Evolutionary conservation across 2,329 filamentous ascomycete genomes (phyloP), one percentile per base, ranked within the genome.

Genomic region (Ophiocordyceps camponoti-leonardi): DNA sequence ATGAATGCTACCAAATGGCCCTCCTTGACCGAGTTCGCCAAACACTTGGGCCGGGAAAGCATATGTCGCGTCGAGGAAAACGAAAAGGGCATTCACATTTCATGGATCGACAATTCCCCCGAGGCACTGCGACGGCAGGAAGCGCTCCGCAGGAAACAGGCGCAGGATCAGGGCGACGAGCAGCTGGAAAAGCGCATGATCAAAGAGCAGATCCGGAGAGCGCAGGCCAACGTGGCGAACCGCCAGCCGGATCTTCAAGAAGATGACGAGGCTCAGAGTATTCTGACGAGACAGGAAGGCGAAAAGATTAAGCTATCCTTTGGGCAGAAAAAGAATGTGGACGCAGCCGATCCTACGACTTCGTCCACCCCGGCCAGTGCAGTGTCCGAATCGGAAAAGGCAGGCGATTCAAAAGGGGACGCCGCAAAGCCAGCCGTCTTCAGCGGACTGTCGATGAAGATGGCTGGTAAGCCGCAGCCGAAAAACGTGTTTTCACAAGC

Each of bases 1-100:
- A 87, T 96, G 83, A 95, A 95, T 62, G 72, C 86, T 8, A 96
- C 92, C 0, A 81, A 82, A 56, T 96, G 87, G 87, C 76, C 81
- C 4, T 85, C 77, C 45, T 65, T 98, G 53, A 90, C 87, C 3
- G 87, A 96, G 54, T 94, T 94, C 58, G 86, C 84, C 14, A 94
- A 94, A 58, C 68, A 85, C 56, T 66, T 98, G 1, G 88, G 90
- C 0, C 68, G 83, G 20, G 87, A 96, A 61, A 85, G 90, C 0
- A 79, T 95, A 42, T 94, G 86, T 55, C 72, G 85, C 28, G 88
- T 96, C 0, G 87, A 96, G 61, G 90, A 96, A 61, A 86, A 80
- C 39, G 77, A 78, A 6, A 90, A 94, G 61, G 92, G 86, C 0
- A 55, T 96, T 39, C 83, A 87, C 55, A 79, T 98, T 45, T 72